Evolutionary conservation across 2,329 filamentous ascomycete genomes (phyloP), one percentile per base, ranked within the genome.

Genomic region (Aspergillus melleus): DNA sequence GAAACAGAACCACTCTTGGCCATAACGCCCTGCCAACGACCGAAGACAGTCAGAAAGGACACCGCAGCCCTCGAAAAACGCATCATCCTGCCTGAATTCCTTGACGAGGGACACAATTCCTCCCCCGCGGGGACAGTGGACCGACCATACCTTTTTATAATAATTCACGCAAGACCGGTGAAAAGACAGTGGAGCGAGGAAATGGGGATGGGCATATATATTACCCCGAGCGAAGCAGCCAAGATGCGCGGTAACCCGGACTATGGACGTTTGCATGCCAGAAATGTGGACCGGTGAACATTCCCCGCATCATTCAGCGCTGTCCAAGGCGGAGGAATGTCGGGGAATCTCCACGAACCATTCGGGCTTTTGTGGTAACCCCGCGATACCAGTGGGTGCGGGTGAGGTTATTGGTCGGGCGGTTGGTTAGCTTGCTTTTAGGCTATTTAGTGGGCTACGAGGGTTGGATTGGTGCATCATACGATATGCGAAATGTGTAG

Each of bases 311-410:
- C 20, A 12, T 22, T 42, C 22, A 47, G 44, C 4, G 44, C 16
- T 9, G 16, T 11, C 30, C 54, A 56, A 56, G 47, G 54, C 54
- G 47, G 54, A 51, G 54, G 30, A 56, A 56, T 42, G 47, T 51
- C 54, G 54, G 47, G 47, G 54, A 56, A 56, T 47, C 19, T 24
- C 44, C 44, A 47, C 44, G 19, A 47, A 47, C 44, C 22, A 47
- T 22, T n/a, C 36, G 16, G 32, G 26, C 26, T 29, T 36, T 36
- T 16, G 32, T 36, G 32, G 32, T 12, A 14, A 36, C 32, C 32
- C 32, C 32, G 32, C 32, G 32, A 36, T 36, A 5, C 4, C 11
- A 6, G 32, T 12, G 32, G 32, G 8, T 36, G 32, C 14, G 32
- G 10, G 32, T 12, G 32, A 36, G 10, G 11, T 36, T 36, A 36